Percentiles rank a stretch among this genome's conserved stretches.
These are phyloP conservation scores for Halophytophthora batemanensis DNA, from an alignment of 352 stramenopile genomes.

Conservation along the genomic window DNA sequence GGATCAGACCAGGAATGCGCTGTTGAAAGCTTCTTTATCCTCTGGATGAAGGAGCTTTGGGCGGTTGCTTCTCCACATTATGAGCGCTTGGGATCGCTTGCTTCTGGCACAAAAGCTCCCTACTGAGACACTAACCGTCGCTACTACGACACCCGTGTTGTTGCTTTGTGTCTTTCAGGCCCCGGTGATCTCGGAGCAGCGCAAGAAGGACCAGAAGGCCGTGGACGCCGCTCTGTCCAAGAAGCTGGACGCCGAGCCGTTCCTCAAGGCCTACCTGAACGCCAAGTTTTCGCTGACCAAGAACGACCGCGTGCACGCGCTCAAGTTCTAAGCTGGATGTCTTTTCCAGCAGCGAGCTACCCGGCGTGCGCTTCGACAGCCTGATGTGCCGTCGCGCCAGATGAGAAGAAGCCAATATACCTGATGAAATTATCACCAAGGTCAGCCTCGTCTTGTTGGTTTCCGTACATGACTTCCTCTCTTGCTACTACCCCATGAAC, in stretches of 20 bases:
- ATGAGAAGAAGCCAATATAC: constrained; percentile 46
- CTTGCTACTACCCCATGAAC: constrained; percentile 31
- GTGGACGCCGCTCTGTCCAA: constrained; percentile 93
- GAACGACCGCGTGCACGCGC: constrained; percentile 96
- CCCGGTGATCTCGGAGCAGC: constrained; percentile 94
- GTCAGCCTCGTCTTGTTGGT: not conserved
- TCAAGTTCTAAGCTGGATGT: constrained; percentile 97
- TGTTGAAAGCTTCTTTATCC: not conserved
- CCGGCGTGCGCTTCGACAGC: not conserved
- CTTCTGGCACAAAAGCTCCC: constrained; percentile 83
- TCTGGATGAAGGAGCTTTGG: constrained; percentile 6
- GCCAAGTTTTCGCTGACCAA: constrained; percentile 98
- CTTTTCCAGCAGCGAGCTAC: constrained; percentile 10
- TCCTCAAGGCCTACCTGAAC: constrained; percentile 98
- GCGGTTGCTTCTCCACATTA: constrained; percentile 16
- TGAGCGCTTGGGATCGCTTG: constrained; percentile 91
- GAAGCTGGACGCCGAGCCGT: constrained; percentile 82
- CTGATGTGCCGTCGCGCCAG: constrained; percentile 17
- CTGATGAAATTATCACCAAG: constrained; percentile 57
- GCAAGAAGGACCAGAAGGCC: constrained; percentile 98
- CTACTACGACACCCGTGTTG: too few species aligned
- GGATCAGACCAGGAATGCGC: constrained; percentile 5
- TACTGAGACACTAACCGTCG: constrained; percentile 36
- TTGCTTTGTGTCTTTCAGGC: constrained; percentile 31
- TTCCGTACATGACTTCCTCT: not conserved